phyloP scores from a whole-genome alignment of 768 basidiomycete species.

The Termitomyces sp. region DNA sequence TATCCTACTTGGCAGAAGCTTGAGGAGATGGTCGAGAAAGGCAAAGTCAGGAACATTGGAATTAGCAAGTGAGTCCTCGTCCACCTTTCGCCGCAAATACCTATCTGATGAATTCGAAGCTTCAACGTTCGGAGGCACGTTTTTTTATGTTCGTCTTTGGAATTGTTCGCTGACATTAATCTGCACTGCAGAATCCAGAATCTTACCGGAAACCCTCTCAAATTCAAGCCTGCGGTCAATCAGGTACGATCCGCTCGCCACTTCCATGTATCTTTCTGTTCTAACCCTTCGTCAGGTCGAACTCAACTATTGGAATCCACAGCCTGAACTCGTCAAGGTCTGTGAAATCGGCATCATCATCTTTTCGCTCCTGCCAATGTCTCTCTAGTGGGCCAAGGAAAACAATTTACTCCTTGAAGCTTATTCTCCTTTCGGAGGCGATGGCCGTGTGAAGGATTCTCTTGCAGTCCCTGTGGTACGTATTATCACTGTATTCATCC shows the following conservation, averaged over 20 bases:
- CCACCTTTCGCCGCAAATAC: neutral
- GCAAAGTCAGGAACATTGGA: constrained; percentile 77
- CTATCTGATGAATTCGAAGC: constrained; percentile 22
- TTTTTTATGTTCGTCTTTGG: neutral
- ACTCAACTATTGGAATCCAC: constrained; percentile 73
- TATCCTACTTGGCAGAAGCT: constrained; percentile 81
- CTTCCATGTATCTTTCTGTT: neutral
- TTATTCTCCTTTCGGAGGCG: constrained; percentile 73
- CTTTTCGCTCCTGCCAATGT: neutral
- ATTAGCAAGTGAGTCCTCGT: constrained; percentile 66
- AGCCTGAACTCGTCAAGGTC: constrained; percentile 70
- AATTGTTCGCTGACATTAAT: constrained; percentile 14
- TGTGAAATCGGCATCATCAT: constrained; percentile 1
- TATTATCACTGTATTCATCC: neutral
- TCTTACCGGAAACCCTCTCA: constrained; percentile 56
- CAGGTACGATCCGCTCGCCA: constrained; percentile 41
- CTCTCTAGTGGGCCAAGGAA: constrained; percentile 63
- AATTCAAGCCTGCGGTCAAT: constrained; percentile 62
- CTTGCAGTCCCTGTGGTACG: constrained; percentile 55
- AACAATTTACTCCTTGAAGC: constrained; percentile 65
- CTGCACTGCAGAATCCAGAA: constrained; percentile 46
- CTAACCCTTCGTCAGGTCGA: constrained; percentile 40
- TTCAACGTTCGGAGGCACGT: constrained; percentile 58
- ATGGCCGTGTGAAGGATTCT: constrained; percentile 50
- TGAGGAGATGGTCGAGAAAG: constrained; percentile 73